Evolutionary conservation across 306 rosid species (phyloP).

Genomic region (Prinsepia uniflora): DNA sequence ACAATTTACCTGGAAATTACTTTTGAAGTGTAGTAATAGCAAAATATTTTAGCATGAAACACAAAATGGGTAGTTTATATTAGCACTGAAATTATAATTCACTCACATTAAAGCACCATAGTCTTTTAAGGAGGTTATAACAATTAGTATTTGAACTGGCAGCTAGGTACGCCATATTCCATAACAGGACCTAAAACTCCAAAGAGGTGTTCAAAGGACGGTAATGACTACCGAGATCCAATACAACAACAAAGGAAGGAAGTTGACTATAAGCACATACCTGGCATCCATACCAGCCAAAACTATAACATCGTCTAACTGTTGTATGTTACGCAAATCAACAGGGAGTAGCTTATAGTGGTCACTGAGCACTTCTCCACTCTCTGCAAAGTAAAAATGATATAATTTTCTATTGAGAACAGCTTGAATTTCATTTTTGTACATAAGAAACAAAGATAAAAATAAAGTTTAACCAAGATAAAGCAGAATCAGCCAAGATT

Average conservation of each 20-base stretch:
- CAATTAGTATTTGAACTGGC: neutral
- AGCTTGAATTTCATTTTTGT: neutral
- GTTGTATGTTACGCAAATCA: conserved; percentile 62
- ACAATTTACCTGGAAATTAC: neutral
- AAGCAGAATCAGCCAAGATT: neutral
- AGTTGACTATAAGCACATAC: conserved; percentile 41
- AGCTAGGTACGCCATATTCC: neutral
- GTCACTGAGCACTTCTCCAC: conserved; percentile 81
- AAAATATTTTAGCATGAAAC: neutral
- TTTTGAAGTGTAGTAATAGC: neutral
- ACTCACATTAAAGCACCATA: neutral
- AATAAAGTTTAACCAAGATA: neutral
- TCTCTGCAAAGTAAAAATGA: conserved; percentile 52
- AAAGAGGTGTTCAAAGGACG: conserved; percentile 4
- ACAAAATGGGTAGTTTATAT: neutral
- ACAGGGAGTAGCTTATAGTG: conserved; percentile 83
- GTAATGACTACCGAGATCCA: conserved; percentile 2
- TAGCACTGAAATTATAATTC: neutral
- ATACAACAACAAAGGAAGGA: conserved; percentile 3
- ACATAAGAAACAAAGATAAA: neutral
- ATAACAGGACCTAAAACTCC: neutral
- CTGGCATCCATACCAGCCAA: conserved; percentile 78
- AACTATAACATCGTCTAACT: conserved; percentile 55
- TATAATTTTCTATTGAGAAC: neutral
- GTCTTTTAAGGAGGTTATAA: neutral